Conservation (phyloP, 129 eudicot genomes). For the Artemisia argyi region DNA sequence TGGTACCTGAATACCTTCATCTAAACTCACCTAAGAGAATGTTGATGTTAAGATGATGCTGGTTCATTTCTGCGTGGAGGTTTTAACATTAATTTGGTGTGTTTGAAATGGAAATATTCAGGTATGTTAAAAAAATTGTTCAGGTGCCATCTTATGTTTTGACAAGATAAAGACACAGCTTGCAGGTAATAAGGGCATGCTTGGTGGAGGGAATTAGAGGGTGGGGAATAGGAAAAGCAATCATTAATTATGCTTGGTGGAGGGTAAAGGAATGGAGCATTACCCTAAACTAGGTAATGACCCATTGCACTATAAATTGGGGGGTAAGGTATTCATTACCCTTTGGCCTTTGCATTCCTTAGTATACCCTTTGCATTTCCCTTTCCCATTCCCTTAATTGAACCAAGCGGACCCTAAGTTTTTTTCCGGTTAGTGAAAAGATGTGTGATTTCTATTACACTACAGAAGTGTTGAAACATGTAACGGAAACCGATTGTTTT, state of each 20-base stretch:
- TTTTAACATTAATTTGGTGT: not conserved
- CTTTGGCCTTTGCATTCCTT: too few relatives aligned
- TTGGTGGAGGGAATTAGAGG: too few relatives aligned
- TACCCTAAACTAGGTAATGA: too few relatives aligned
- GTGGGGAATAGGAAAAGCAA: too few relatives aligned
- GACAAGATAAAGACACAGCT: not conserved
- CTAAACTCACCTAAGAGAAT: not conserved
- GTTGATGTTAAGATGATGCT: not conserved
- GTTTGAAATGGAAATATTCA: not conserved
- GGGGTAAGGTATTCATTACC: too few relatives aligned
- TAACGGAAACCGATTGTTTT: not conserved
- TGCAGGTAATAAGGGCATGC: too few relatives aligned
- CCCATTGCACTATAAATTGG: too few relatives aligned
- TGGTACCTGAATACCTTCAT: not conserved
- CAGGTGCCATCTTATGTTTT: slow-evolving; percentile 4
- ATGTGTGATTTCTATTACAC: not conserved
- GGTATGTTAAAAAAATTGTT: not conserved
- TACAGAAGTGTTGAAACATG: not conserved
- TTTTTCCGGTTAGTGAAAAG: not conserved
- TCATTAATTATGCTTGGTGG: too few relatives aligned
- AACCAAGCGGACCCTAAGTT: too few relatives aligned
- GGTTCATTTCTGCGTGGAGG: not conserved
- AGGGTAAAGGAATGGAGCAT: too few relatives aligned
- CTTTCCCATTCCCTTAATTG: too few relatives aligned
- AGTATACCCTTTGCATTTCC: too few relatives aligned